phyloP scores from a whole-genome alignment of 805 yeast genomes.

The Metschnikowia corniflorae region DNA sequence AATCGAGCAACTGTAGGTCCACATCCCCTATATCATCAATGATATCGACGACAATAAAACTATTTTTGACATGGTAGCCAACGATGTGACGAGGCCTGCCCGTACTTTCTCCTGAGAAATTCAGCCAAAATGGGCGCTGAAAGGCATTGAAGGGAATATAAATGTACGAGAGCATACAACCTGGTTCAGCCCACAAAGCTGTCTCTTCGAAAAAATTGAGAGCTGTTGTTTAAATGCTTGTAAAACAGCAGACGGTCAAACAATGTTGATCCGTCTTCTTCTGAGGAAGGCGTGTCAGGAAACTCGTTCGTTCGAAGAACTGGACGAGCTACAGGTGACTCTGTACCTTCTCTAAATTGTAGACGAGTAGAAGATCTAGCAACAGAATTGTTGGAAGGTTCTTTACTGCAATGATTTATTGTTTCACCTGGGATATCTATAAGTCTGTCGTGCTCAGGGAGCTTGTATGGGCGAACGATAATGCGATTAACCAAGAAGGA shows the following conservation, averaged over 20 bases:
- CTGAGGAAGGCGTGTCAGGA: conserved; percentile 9
- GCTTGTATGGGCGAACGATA: conserved; percentile 7
- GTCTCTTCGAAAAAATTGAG: conserved; percentile 41
- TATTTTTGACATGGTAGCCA: conserved; percentile 25
- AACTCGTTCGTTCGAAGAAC: not conserved
- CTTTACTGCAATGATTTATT: not conserved
- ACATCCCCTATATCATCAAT: not conserved
- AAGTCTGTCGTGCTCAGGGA: conserved; percentile 7
- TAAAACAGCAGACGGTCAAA: conserved; percentile 22
- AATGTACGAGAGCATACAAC: conserved; percentile 24
- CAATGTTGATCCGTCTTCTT: conserved; percentile 9
- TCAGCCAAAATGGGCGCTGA: conserved; percentile 11
- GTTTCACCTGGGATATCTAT: too few species aligned
- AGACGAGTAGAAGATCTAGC: too few species aligned
- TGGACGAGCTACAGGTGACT: not conserved
- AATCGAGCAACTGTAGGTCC: conserved; percentile 2
- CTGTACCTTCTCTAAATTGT: too few species aligned
- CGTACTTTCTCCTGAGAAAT: conserved; percentile 4
- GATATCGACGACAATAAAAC: conserved; percentile 22
- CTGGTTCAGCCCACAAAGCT: conserved; percentile 25
- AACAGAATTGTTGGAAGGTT: not conserved
- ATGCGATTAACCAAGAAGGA: conserved; percentile 6
- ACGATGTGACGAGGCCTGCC: conserved; percentile 13
- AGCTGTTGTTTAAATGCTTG: conserved; percentile 36
- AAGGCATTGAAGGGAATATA: conserved; percentile 35